Percentiles rank a stretch among this genome's conserved stretches.
Conservation (phyloP, 495 filamentous ascomycete species). For the Tricharina praecox region DNA sequence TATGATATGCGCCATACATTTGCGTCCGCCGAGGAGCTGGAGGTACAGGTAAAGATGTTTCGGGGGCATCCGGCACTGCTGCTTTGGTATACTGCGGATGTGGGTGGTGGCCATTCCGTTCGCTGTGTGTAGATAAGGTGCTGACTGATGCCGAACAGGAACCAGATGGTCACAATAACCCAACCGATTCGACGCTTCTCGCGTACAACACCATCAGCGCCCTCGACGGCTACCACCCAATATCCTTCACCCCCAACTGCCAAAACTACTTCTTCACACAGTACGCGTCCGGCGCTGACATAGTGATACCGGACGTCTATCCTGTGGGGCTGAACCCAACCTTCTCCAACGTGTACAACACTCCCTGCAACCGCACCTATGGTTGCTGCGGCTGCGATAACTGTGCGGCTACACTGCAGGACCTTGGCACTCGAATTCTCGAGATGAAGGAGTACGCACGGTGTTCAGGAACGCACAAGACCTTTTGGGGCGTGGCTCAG, state of each 20-base stretch:
- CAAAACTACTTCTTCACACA: conserved; percentile 35
- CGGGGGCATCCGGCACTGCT: conserved; percentile 31
- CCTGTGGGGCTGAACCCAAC: conserved; percentile 49
- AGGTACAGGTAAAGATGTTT: conserved; percentile 29
- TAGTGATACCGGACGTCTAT: conserved; percentile 33
- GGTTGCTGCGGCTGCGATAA: conserved; percentile 25
- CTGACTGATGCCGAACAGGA: neutral
- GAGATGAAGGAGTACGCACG: conserved; percentile 28
- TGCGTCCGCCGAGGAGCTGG: conserved; percentile 28
- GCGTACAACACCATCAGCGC: conserved; percentile 27
- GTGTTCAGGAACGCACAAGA: conserved; percentile 44
- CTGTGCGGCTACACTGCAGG: conserved; percentile 38
- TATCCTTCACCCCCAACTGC: conserved; percentile 37
- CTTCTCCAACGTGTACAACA: conserved; percentile 66
- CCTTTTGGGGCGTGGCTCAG: conserved; percentile 54
- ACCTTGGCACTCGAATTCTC: conserved; percentile 41
- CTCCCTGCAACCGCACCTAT: conserved; percentile 37
- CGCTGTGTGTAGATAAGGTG: neutral
- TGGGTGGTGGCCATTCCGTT: conserved; percentile 25
- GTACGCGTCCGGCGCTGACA: conserved; percentile 37
- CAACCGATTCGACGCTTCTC: conserved; percentile 27
- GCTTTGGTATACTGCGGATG: conserved; percentile 39
- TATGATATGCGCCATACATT: conserved; percentile 38
- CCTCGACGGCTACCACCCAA: conserved; percentile 37
- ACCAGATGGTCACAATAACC: conserved; percentile 33